phyloP scores from a whole-genome alignment of 2,329 filamentous ascomycete genomes.

The Calonectria fujianensis region DNA sequence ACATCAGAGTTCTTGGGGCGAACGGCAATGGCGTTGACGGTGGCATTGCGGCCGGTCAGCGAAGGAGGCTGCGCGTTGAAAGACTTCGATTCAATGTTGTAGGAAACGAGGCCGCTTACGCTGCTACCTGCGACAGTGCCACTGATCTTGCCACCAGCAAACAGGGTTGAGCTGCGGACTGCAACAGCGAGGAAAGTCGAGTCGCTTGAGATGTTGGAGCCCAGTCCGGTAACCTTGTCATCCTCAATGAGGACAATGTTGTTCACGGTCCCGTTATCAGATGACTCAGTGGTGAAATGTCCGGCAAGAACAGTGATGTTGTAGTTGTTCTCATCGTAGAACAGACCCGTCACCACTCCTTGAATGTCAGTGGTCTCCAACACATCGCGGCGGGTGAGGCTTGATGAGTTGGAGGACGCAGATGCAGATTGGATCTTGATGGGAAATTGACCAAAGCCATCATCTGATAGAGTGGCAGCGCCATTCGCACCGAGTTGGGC shows the following conservation, averaged over 20 bases:
- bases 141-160: constrained; percentile 86
- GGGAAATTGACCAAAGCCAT: constrained; percentile 73
- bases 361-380: constrained; percentile 66
- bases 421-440: constrained; percentile 70
- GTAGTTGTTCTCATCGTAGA: constrained; percentile 80
- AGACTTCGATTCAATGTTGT: constrained; percentile 80
- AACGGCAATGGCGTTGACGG: constrained; percentile 85
- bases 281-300: constrained; percentile 84
- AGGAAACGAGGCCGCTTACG: constrained; percentile 86
- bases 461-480: constrained; percentile 78
- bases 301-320: constrained; percentile 94
- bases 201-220: constrained; percentile 78
- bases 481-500: constrained; percentile 84
- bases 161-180: constrained; percentile 80
- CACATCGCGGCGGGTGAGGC: constrained; percentile 68
- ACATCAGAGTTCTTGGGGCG: constrained; percentile 83
- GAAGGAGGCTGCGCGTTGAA: constrained; percentile 85
- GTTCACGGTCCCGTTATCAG: constrained; percentile 81
- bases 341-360: constrained; percentile 86
- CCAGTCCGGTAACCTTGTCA: constrained; percentile 83
- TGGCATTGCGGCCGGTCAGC: constrained; percentile 80
- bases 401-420: constrained; percentile 58
- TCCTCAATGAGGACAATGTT: constrained; percentile 91
- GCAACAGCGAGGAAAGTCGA: constrained; percentile 86
- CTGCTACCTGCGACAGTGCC: constrained; percentile 78